Evolutionary conservation across 805 yeast species (phyloP), one percentile per base, ranked within the genome.

Genomic region (Metschnikowia hibisci): DNA sequence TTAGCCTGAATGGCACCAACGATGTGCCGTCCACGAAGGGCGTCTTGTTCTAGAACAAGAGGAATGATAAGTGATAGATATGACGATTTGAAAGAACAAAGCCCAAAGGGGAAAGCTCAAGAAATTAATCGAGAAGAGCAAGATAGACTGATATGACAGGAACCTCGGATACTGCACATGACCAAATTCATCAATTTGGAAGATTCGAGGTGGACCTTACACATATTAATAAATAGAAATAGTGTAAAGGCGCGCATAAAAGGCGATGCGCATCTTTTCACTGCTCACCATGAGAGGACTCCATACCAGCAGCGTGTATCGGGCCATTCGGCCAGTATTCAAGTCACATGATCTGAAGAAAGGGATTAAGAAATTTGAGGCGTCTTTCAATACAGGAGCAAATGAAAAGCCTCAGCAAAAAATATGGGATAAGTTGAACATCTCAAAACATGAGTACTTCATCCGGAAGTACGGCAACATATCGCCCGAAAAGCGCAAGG

Each of bases 1-100:
- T 78, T 38, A 74, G 91, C 9, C 74, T 77, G 52, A 88, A 88
- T 26, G 98, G 97, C 26, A 78, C 84, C 18, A 74, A 88, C 58
- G 99, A 93, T 48, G 87, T 93, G 35, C 99, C 99, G 15, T 84
- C 95, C 43, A 93, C 99, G 9, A 93, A 93, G 68, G 99, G 99
- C 42, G 98, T 93, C 9, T 71, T 91, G 36, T 82, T 83, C 67
- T 84, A 60, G 4, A 35, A 12, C 31, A 29, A 34, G 11, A 7
- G 10, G 7, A 20, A 6, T 20, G 2, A 20, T 8, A 3, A 20
- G 23, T 1, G 2, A 6, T 3, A 20, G 23, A 20, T 8, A 20
- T 20, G 23, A 8, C 23, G 23, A 8, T 3, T n/a, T 6, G 4
- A 20, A 20, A 2, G 23, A 20, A 2, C 23, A 20, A 20, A 20